Evolutionary conservation across 306 rosid genomes (phyloP).

Genomic region (Vachellia pachyceras): DNA sequence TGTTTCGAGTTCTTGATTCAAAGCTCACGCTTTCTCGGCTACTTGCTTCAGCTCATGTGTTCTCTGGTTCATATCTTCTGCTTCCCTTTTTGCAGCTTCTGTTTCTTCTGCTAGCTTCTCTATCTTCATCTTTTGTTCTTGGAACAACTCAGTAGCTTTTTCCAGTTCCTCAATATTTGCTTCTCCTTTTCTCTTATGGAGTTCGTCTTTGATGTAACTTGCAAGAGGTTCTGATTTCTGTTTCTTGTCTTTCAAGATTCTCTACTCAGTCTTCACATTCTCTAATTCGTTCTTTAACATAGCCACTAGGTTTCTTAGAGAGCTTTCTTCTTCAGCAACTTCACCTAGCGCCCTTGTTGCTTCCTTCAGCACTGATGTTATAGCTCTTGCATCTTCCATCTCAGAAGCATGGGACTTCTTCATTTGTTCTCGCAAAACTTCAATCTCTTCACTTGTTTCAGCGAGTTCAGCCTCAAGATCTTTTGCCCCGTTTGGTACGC

Average conservation of each 20-base stretch:
- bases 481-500: too few species aligned
- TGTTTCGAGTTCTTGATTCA: constrained; percentile 55
- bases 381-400: constrained; percentile 58
- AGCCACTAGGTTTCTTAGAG: constrained; percentile 54
- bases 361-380: constrained; percentile 65
- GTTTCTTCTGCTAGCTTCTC: constrained; percentile 54
- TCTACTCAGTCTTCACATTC: constrained; percentile 57
- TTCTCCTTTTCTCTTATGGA: constrained; percentile 34
- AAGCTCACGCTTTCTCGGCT: constrained; percentile 42
- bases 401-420: constrained; percentile 60
- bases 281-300: constrained; percentile 59
- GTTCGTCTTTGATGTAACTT: constrained; percentile 34
- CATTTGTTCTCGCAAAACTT: constrained; percentile 59
- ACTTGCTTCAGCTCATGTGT: constrained; percentile 51
- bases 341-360: constrained; percentile 61
- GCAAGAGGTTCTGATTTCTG: constrained; percentile 49
- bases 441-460: constrained; percentile 65
- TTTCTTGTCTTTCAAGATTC: constrained; percentile 47
- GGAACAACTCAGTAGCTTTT: neutral
- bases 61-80: constrained; percentile 53
- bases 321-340: constrained; percentile 69
- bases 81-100: constrained; percentile 55
- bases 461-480: constrained; percentile 60
- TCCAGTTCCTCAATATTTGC: constrained; percentile 33
- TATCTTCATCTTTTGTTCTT: constrained; percentile 39